Evolutionary conservation across 192 early-diverging fungal genomes (phyloP), one percentile per base, ranked within the genome.

Genomic region (Mortierella hygrophila): DNA sequence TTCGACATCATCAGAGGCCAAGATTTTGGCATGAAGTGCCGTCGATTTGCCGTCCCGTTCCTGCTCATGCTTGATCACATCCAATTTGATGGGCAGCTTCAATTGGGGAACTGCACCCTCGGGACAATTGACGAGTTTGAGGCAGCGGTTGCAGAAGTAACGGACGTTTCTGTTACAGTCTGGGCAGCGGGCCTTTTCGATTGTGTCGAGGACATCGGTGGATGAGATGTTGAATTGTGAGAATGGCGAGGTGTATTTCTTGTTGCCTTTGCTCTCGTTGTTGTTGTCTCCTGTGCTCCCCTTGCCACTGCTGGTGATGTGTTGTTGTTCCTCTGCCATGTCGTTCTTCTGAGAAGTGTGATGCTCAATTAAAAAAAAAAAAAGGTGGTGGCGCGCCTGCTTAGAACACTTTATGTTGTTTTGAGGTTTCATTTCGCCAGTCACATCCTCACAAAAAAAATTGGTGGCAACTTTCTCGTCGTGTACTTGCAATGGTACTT

Each of bases 11-110:
- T 92, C 80, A 0, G 93, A 91, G 7, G 97, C 95, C 63, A 97
- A 82, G 10, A 98, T 87, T 74, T 94, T 93, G 21, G 97, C 95
- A 77, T 99, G 98, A 9, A 95, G 88, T 3, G 96, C 95, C 0
- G 98, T 99, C 8, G 95, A 96, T 89, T 99, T 98, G 52, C 94
- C 95, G 57, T 96, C 93, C 7, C 89, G 75, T 86, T 99, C 97
- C 57, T 90, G 74, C 6, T 94, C 93, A 83, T 98, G 96, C 76
- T 97, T 95, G 72, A 96, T 94, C 13, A 97, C 89, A 88, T 94
- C 91, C 65, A 97, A 87, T 52, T 91, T 90, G 49, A 96, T 91
- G 0, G 97, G 97, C 20, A 97, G 89, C 20, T 90, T 82, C 1
- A 97, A 88, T 47, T 82, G 86, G 16, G 96, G 96, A 4, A 96